Base-by-base conservation (phyloP, 345 rosid genomes). In the Euphorbia pulcherrima region DNA sequence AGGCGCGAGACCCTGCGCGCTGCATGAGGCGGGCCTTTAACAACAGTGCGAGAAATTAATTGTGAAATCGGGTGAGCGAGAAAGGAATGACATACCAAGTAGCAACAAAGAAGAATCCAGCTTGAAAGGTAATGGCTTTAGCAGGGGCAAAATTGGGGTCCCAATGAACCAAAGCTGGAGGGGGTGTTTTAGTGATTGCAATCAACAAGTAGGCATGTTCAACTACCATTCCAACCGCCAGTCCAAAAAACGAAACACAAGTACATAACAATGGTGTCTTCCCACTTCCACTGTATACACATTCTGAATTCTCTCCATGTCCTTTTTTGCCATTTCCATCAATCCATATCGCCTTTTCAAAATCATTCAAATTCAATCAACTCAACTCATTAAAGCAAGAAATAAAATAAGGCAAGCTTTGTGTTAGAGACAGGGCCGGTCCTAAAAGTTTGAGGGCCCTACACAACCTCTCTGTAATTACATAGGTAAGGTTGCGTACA, bases 201-300 rank as follows among this genome's bases (percentile, higher is more conserved):
- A 89, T 76, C 56, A 94, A 69, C 74, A 92, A 59, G 76, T 76
- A 92, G 68, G 81, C 33, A 72, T 91, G 92, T 57, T 89, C 79
- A 27, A 83, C 82, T 61, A 88, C 91, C 92, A 89, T 83, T 50
- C 87, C 83, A 21, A 77, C 80, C 2, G 90, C 96, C 46, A 88
- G 66, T 63, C 84, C 86, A 10, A 85, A 69, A 44, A 93, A 90
- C 10, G 97, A 90, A 33, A 74, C 64, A 0, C 80, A 80, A 10
- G 84, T 81, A 17, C 92, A 88, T 60, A 89, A 60, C 69, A 92
- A 79, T 23, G 99, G 92, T 21, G 79, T 79, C 75, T 81, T 83
- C 23, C 99, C 97, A 24, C 85, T 86, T 6, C 93, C 82, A 12
- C 77, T 87, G 71, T 92, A 92, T n/a, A 69, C 75, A 54, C 99